phyloP scores from a whole-genome alignment of 106 monocot genomes.

The Apostasia ramifera region DNA sequence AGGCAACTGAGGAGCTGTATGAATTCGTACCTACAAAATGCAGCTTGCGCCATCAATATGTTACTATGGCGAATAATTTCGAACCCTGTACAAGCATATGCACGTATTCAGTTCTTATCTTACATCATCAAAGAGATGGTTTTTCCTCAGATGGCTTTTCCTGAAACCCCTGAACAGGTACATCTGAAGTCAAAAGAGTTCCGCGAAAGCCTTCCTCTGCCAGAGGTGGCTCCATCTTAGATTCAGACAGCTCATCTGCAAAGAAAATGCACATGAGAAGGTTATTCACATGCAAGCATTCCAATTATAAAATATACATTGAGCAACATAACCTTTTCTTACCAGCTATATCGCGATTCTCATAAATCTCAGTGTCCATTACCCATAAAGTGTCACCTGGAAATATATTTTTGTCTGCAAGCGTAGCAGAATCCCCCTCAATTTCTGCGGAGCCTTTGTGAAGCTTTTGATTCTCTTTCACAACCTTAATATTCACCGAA shows the following conservation, averaged over 20 bases:
- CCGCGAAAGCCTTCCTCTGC: conserved; percentile 97
- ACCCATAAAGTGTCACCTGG: conserved; percentile 95
- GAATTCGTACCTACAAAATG: conserved; percentile 1
- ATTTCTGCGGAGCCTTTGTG: conserved; percentile 81
- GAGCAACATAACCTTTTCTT: not conserved
- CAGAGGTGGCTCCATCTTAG: conserved; percentile 34
- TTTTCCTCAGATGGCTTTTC: not conserved
- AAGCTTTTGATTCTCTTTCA: conserved; percentile 97
- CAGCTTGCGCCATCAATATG: not conserved
- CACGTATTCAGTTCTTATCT: not conserved
- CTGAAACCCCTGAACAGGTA: conserved; percentile 26
- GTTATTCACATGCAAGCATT: not conserved
- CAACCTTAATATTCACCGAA: conserved; percentile 40
- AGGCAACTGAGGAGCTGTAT: not conserved
- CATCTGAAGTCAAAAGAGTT: conserved; percentile 66
- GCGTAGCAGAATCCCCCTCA: conserved; percentile 79
- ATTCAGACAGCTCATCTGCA: conserved; percentile 79
- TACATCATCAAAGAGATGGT: not conserved
- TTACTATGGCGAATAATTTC: not conserved
- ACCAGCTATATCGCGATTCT: conserved; percentile 99
- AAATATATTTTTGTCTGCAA: conserved; percentile 95
- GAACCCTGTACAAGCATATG: not conserved
- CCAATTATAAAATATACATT: not conserved
- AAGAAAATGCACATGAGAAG: not conserved
- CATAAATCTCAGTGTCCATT: conserved; percentile 70